Evolutionary conservation across 2,329 filamentous ascomycete species (phyloP), one percentile per base, ranked within the genome.

Genomic region (Chaetomiaceae sp.): DNA sequence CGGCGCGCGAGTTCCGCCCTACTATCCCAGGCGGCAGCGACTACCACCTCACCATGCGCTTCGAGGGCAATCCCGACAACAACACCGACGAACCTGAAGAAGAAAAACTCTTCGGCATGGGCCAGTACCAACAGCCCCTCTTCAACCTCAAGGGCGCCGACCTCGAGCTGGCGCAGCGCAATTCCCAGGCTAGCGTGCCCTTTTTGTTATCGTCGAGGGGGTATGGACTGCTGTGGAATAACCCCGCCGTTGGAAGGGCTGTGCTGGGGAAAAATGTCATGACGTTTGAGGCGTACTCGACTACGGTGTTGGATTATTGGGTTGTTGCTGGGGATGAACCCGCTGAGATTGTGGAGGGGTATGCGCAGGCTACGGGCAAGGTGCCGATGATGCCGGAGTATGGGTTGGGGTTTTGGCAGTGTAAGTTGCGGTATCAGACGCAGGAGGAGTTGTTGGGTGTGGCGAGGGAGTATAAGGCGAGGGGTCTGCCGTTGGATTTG

Each of bases 121-220:
- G 50, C 37, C 50, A 53, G 43, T 53, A 53, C 50, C 50, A 53
- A 44, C 50, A 53, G 29, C 29, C 50, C 19, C 23, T 53, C 2
- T 53, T 53, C 12, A 37, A 53, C 38, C 44, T 53, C 27, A 53
- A 53, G 36, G 50, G 50, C 22, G 43, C 50, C 37, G 50, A 53
- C 22, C 31, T 53, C 11, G 43, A 53, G 36, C 27, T 53, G 37
- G 50, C 50, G 36, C 50, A 53, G 2, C 43, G 50, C 27, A 53
- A 53, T 31, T 53, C 50, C 4, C 50, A 53, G 44, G 50, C 50
- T 3, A 47, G 36, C 29, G 50, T 53, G 20, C 50, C 50, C 6
- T 53, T 53, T 11, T 22, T 53, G 44, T 31, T 53, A 6, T 53
- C 50, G 27, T 53, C 50, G 37, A 17, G 19, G 20, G 50, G 50